These are phyloP conservation scores for Solanum sparsipilum DNA, from an alignment of 257 asterid genomes.

Conservation along the genomic window DNA sequence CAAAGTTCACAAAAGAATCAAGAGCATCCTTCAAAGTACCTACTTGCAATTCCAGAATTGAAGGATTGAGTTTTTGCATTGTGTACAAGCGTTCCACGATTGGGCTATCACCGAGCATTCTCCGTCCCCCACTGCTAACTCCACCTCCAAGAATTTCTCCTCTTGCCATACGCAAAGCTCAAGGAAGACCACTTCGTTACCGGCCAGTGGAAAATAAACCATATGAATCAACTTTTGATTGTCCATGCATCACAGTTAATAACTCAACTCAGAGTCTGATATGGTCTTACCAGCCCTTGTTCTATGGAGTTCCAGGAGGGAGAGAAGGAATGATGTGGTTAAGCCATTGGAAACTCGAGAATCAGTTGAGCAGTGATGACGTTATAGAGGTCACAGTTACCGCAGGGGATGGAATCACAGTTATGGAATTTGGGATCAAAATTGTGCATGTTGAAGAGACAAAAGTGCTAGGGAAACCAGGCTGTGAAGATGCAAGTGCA, in stretches of 20 bases:
- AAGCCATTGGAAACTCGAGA: conserved; percentile 9
- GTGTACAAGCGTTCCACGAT: not conserved
- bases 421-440: not conserved
- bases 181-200: not conserved
- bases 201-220: not conserved
- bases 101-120: not conserved
- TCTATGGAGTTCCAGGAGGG: conserved; percentile 3
- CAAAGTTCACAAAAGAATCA: not conserved
- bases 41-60: not conserved
- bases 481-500: not conserved
- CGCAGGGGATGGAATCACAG: not conserved
- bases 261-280: not conserved
- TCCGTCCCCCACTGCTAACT: not conserved
- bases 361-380: not conserved
- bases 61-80: conserved; percentile 3
- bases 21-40: not conserved
- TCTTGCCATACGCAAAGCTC: not conserved
- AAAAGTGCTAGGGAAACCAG: not conserved
- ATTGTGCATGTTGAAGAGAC: not conserved
- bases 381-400: not conserved
- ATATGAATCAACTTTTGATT: not conserved
- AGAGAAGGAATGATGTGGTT: conserved; percentile 12
- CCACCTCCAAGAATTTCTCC: not conserved
- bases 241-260: not conserved
- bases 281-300: conserved; percentile 5